Percentiles rank a stretch among this genome's conserved stretches.
Evolutionary conservation across 2,329 filamentous ascomycete species (phyloP).

Genomic region (Alternaria dauci): DNA sequence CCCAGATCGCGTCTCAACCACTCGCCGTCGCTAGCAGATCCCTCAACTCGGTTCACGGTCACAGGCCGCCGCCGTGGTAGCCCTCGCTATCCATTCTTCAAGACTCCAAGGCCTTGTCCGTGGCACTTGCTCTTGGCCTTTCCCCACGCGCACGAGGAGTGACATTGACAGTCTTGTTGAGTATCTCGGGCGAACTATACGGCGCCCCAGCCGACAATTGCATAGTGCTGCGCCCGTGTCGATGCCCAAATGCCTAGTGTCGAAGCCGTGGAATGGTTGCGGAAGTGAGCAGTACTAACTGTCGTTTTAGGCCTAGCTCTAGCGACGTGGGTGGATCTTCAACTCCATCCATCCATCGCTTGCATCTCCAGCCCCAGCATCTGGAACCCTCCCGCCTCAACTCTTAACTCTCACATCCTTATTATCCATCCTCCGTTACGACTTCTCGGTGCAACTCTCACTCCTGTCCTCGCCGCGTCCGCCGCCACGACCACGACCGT

Average conservation of each 20-base stretch:
- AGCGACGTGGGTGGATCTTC: constrained; percentile 18
- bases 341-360: constrained; percentile 16
- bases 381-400: constrained; percentile 16
- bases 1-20: constrained; percentile 6
- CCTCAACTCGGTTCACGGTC: constrained; percentile 18
- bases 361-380: constrained; percentile 23
- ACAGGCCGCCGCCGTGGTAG: constrained; percentile 1
- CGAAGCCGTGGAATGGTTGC: constrained; percentile 26
- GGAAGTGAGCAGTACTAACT: constrained; percentile 16
- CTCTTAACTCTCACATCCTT: constrained; percentile 21
- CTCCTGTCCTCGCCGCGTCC: constrained; percentile 14
- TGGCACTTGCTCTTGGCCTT: constrained; percentile 3
- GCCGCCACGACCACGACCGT: constrained; percentile 17
- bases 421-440: constrained; percentile 22
- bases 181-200: not conserved
- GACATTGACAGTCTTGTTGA: constrained; percentile 10
- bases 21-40: constrained; percentile 10
- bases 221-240: constrained; percentile 20
- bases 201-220: constrained; percentile 15
- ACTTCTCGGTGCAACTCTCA: constrained; percentile 17
- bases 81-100: not conserved
- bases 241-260: constrained; percentile 16
- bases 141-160: not conserved
- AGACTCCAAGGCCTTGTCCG: not conserved
- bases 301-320: constrained; percentile 20